These are phyloP conservation scores for Ganoderma meredithae DNA, from an alignment of 1,284 basidiomycete genomes.

Conservation along the genomic window DNA sequence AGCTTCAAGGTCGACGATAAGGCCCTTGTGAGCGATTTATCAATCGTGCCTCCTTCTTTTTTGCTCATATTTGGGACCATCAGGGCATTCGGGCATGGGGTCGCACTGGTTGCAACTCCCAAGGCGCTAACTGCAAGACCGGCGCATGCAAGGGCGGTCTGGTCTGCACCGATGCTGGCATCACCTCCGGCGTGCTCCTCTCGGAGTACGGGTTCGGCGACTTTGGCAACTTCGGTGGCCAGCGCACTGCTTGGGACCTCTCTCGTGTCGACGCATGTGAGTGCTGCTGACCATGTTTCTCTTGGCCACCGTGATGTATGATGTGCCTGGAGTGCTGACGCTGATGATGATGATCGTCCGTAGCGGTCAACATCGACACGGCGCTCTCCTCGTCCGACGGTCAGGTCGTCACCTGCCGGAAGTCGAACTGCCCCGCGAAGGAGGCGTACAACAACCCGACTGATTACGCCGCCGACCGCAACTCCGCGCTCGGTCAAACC, in stretches of 20 bases:
- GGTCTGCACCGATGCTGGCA: constrained; percentile 10
- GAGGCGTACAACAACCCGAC: constrained; percentile 6
- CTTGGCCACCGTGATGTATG: background rate
- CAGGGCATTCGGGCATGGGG: constrained; percentile 9
- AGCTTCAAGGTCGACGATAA: constrained; percentile 7
- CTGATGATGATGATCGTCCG: background rate
- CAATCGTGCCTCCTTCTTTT: background rate
- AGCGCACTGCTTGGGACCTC: constrained; percentile 8
- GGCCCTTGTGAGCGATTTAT: background rate
- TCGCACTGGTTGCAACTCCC: constrained; percentile 5
- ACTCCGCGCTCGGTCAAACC: constrained; percentile 6
- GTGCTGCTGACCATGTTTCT: background rate
- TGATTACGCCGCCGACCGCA: constrained; percentile 4
- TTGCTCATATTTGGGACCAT: background rate
- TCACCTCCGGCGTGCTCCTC: constrained; percentile 6
- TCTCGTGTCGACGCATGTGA: constrained; percentile 4
- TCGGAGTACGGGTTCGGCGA: constrained; percentile 9
- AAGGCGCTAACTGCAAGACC: constrained; percentile 9
- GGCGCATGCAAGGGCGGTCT: constrained; percentile 5
- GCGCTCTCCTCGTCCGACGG: constrained; percentile 1
- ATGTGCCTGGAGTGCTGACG: background rate
- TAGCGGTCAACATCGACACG: constrained; percentile 11
- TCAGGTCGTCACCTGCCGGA: background rate
- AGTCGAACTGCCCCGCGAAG: background rate
- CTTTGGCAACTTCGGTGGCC: constrained; percentile 1